Evolutionary conservation across 768 basidiomycete genomes (phyloP).

Genomic region (Podaxis sp.): DNA sequence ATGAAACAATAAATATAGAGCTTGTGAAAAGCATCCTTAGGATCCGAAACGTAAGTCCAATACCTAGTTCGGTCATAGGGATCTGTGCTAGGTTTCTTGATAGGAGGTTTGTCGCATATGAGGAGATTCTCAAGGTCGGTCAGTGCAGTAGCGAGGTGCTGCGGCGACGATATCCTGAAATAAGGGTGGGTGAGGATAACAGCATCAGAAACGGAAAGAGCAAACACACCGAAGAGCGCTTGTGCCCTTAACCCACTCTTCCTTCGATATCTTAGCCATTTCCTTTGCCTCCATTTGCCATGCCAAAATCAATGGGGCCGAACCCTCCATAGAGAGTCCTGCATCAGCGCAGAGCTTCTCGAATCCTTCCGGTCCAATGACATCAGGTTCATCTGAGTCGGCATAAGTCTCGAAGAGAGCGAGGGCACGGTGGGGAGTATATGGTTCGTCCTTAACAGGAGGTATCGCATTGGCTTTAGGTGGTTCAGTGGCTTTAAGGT

Average conservation of each 20-base stretch:
- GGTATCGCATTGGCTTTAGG: constrained; percentile 4
- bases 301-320: constrained; percentile 67
- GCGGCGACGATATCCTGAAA: constrained; percentile 41
- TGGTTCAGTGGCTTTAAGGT: constrained; percentile 1
- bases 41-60: constrained; percentile 44
- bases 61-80: constrained; percentile 58
- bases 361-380: constrained; percentile 74
- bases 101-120: constrained; percentile 44
- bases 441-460: constrained; percentile 36
- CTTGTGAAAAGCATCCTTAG: constrained; percentile 53
- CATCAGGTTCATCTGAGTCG: constrained; percentile 48
- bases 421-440: constrained; percentile 47
- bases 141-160: constrained; percentile 47
- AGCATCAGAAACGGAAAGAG: not conserved
- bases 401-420: constrained; percentile 63
- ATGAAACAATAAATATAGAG: constrained; percentile 72
- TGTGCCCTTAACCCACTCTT: constrained; percentile 69
- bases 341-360: constrained; percentile 69
- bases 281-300: constrained; percentile 74
- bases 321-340: constrained; percentile 70
- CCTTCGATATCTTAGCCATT: constrained; percentile 67
- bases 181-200: not conserved
- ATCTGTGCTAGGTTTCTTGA: constrained; percentile 38
- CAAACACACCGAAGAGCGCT: constrained; percentile 32
- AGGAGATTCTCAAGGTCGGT: constrained; percentile 66